A percentile compares a stretch with the other conserved stretches of the same genome.
phyloP scores from a whole-genome alignment of 495 filamentous ascomycete species.

The Neurospora discreta region DNA sequence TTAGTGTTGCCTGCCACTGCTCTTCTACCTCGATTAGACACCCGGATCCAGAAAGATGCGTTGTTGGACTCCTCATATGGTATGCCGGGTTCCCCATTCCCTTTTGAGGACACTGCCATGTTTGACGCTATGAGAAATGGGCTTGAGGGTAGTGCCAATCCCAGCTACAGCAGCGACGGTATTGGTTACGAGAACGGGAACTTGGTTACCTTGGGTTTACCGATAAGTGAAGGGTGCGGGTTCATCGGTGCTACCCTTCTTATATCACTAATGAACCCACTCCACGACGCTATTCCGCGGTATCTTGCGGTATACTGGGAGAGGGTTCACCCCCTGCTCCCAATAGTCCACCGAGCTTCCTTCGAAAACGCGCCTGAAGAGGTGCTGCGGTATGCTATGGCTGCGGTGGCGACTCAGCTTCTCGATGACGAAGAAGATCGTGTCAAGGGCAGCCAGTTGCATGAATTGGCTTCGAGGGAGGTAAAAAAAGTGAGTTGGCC shows the following conservation, averaged over 20 bases:
- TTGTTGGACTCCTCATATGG: slow-evolving; percentile 7
- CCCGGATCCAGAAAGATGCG: slow-evolving; percentile 22
- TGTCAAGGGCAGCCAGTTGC: slow-evolving; percentile 30
- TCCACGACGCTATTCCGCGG: slow-evolving; percentile 21
- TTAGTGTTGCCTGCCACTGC: slow-evolving; percentile 24
- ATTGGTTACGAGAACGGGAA: slow-evolving; percentile 10
- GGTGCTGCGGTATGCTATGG: slow-evolving; percentile 36
- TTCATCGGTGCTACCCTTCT: slow-evolving; percentile 20
- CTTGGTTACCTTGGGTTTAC: slow-evolving; percentile 20
- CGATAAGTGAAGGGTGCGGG: slow-evolving; percentile 9
- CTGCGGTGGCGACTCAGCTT: slow-evolving; percentile 37
- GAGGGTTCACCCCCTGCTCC: slow-evolving; percentile 28
- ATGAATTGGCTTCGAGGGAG: slow-evolving; percentile 36
- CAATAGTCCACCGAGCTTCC: slow-evolving; percentile 31
- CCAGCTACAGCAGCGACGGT: slow-evolving; percentile 5
- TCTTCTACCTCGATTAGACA: slow-evolving; percentile 12
- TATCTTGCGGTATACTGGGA: slow-evolving; percentile 38
- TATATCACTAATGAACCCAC: slow-evolving; percentile 20
- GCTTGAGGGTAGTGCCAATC: slow-evolving; percentile 1
- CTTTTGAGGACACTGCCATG: slow-evolving; percentile 8
- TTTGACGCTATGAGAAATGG: slow-evolving; percentile 6
- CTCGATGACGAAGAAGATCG: slow-evolving; percentile 34
- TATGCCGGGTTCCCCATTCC: slow-evolving; percentile 4
- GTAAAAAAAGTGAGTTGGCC: slow-evolving; percentile 22
- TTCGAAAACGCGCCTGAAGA: slow-evolving; percentile 28